These are phyloP conservation scores for Boletus sp. DNA, from an alignment of 768 basidiomycete species.

Conservation along the genomic window DNA sequence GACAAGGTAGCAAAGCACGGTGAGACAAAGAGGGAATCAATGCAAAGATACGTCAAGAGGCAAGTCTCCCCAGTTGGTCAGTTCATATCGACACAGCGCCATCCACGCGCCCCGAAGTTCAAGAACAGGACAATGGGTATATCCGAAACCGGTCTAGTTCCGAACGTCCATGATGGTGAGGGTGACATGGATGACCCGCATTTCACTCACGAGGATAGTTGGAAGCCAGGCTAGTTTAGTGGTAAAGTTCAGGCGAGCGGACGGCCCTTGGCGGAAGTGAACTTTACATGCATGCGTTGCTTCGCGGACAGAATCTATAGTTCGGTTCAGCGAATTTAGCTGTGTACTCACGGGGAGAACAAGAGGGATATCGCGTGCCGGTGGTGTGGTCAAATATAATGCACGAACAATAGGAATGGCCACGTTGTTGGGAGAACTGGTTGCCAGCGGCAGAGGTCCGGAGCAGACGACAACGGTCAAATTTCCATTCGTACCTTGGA, in stretches of 20 bases:
- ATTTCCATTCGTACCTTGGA: constrained; percentile 30
- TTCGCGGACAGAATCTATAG: constrained; percentile 3
- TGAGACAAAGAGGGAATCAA: constrained; percentile 22
- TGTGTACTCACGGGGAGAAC: constrained; percentile 15
- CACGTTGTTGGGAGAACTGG: constrained; percentile 17
- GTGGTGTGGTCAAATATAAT: constrained; percentile 10
- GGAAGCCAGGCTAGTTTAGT: not conserved
- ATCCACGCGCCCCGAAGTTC: constrained; percentile 16
- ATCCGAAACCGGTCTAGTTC: constrained; percentile 38
- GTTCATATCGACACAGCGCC: constrained; percentile 19
- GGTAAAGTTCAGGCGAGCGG: constrained; percentile 10
- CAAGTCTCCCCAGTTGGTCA: constrained; percentile 7
- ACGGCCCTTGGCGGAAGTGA: constrained; percentile 15
- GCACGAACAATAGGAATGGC: constrained; percentile 27
- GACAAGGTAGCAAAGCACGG: constrained; percentile 34
- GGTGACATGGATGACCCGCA: constrained; percentile 12
- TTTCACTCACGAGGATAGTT: constrained; percentile 13
- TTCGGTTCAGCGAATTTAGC: not conserved
- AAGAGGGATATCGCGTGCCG: not conserved
- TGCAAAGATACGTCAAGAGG: constrained; percentile 17
- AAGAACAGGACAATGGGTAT: constrained; percentile 30
- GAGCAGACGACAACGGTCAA: constrained; percentile 4
- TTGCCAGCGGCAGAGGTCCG: constrained; percentile 3
- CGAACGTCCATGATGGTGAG: constrained; percentile 16
- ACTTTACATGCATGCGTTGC: constrained; percentile 9